Evolutionary conservation across 495 filamentous ascomycete genomes (phyloP).

Genomic region (Saxophila tyrrhenica): DNA sequence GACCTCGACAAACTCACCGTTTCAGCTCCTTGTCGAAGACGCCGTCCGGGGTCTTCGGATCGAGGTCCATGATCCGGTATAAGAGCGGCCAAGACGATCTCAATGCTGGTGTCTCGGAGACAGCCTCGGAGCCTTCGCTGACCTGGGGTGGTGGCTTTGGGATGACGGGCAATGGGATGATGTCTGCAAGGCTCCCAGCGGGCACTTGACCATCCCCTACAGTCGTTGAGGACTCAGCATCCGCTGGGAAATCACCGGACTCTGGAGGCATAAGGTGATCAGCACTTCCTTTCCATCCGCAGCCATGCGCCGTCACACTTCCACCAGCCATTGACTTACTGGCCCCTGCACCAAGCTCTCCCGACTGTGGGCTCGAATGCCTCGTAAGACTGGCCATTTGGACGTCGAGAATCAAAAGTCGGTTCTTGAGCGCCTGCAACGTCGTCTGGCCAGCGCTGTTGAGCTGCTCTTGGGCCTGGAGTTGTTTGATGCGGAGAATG

Average conservation of each 20-base stretch:
- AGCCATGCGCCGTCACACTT: too few species aligned
- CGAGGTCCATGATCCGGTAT: conserved; percentile 10
- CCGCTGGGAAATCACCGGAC: too few species aligned
- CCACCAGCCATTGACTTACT: too few species aligned
- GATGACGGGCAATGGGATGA: too few species aligned
- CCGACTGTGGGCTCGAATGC: background rate
- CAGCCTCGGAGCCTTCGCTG: background rate
- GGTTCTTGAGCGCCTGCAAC: background rate
- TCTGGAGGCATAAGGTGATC: too few species aligned
- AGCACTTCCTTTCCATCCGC: too few species aligned
- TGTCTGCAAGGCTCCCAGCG: too few species aligned
- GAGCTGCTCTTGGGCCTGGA: background rate
- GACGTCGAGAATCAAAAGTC: background rate
- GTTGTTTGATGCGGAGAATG: conserved; percentile 8
- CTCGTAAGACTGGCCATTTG: background rate
- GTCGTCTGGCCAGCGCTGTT: background rate
- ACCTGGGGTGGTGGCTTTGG: too few species aligned
- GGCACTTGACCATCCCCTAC: too few species aligned
- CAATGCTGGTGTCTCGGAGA: background rate
- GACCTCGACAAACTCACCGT: background rate
- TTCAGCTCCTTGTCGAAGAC: background rate
- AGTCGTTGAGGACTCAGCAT: too few species aligned
- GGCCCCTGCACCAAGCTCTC: too few species aligned
- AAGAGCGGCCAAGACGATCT: background rate
- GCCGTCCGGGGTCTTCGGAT: background rate